Evolutionary conservation across 495 filamentous ascomycete species (phyloP).

Genomic region (Penicillium chermesinum): DNA sequence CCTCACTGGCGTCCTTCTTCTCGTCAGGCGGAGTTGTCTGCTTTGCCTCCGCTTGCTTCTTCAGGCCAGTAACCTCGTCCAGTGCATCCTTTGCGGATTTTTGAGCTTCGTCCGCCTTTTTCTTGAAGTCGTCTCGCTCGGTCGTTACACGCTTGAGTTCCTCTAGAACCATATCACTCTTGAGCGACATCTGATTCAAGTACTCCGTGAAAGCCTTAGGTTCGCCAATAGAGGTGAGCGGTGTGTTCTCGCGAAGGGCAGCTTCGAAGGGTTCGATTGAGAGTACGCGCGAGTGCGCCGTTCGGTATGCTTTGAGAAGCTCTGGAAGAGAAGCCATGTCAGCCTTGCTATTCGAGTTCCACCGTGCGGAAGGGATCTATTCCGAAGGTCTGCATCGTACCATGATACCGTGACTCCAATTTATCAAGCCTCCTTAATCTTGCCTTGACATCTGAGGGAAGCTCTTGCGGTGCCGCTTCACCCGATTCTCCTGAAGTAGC

Average conservation of each 20-base stretch:
- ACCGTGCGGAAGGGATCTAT: not conserved
- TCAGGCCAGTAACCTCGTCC: constrained; percentile 49
- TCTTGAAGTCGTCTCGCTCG: constrained; percentile 76
- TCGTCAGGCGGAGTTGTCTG: constrained; percentile 21
- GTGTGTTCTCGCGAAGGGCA: constrained; percentile 83
- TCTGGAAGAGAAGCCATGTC: constrained; percentile 48
- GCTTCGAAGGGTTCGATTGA: constrained; percentile 92
- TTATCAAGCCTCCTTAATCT: constrained; percentile 74
- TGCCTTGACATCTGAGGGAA: constrained; percentile 66
- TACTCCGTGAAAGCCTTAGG: constrained; percentile 85
- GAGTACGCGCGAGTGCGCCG: constrained; percentile 77
- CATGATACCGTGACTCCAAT: constrained; percentile 79
- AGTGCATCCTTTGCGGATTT: constrained; percentile 54
- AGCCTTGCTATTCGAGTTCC: too few relatives aligned
- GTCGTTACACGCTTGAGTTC: constrained; percentile 83
- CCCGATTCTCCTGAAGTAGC: constrained; percentile 14
- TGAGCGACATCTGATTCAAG: constrained; percentile 80
- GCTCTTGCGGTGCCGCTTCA: constrained; percentile 42
- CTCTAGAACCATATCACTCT: constrained; percentile 84
- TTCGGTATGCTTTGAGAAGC: constrained; percentile 82
- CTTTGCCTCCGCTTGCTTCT: constrained; percentile 20
- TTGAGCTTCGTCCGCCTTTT: constrained; percentile 65
- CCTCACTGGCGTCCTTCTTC: constrained; percentile 54
- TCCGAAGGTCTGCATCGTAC: constrained; percentile 42
- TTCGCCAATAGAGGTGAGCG: constrained; percentile 80